Base-by-base conservation (phyloP, 192 early-diverging fungal species). In the Diversispora epigaea region DNA sequence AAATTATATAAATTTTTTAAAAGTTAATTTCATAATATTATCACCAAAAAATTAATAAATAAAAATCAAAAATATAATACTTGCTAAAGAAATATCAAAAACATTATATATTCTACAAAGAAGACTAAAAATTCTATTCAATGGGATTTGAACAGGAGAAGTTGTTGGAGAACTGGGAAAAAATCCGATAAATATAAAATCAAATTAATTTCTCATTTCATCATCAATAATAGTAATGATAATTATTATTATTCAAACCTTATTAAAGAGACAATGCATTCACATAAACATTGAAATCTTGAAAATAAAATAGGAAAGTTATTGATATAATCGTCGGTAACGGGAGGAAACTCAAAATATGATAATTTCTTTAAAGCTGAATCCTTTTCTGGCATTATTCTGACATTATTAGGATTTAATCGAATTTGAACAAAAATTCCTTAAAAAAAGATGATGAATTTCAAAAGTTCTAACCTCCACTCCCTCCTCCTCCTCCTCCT, bases 41-140 rank as follows among this genome's bases (percentile, higher is more conserved):
- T 46, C 2, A 11, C 70, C 15, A 21, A 10, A 44, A 49, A 57
- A 58, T 22, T 0, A 49, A 58, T 14, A 19, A 43, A 44, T 15
- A 43, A 4, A 3, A 58, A 56, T 12, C 19, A 56, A 25, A 25
- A 46, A 32, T 21, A 66, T 61, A 70, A 14, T 8, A 4, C 15
- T 12, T 73, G 41, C 32, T 52, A 85, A 68, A 25, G 80, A 77
- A 12, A 71, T 77, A 63, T 77, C 78, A 68, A 79, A 80, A 32
- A 84, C 74, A 70, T 80, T 84, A 65, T 80, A 86, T 17, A 84
- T 74, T 22, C 87, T 79, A 21, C 80, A 83, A 44, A 85, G 58
- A 32, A 87, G 77, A 52, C 85, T 82, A 3, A 89, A 65, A 19
- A 89, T 41, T 50, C 81, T 79, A 69, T 80, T 80, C 22, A 88